Evolutionary conservation across 2,329 filamentous ascomycete species (phyloP), one percentile per base, ranked within the genome.

Genomic region (Ophiostoma montium): DNA sequence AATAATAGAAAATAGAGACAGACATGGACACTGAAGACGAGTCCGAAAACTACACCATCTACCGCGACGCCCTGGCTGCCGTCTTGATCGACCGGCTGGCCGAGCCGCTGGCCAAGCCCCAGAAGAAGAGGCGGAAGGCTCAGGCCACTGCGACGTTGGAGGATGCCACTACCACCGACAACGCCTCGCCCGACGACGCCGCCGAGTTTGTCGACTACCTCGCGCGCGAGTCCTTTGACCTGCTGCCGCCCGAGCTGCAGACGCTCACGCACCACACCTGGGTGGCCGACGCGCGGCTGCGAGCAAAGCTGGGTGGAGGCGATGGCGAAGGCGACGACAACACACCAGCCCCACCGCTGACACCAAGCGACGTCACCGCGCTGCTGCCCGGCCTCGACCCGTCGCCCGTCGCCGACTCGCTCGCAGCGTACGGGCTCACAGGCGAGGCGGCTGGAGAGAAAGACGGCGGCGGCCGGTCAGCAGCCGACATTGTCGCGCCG

Each of bases 141-240:
- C 38, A 43, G 46, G 32, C 32, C 15, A 45, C 13, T 12, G 30
- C 18, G 8, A 47, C 51, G 23, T n/a, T n/a, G 18, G 32, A 1
- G 31, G 8, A n/a, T 35, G 30, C 7, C 31, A 6, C 35, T 21
- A 5, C 5, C 13, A 15, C n/a, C n/a, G 51, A 56, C 23, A 38
- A 56, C 6, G 44, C 52, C 13, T 60, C 19, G 5, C 21, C 56
- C 23, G 76, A 75, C 5, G 81, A 83, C 56, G 85, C 89, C 49
- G 76, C 78, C 23, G 87, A 94, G 1, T 94, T 94, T 63, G 79
- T 85, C 48, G 80, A 89, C 68, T 92, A 89, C 63, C 73, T 92
- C 30, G 79, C 85, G 21, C 65, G 68, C 44, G 75, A 84, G 60
- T 76, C 82, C 48, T 94, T 90, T 63, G 65, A 70, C 5, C 69